Evolutionary conservation across 2,329 filamentous ascomycete genomes (phyloP).

Genomic region (Ceratocystis ficicola): DNA sequence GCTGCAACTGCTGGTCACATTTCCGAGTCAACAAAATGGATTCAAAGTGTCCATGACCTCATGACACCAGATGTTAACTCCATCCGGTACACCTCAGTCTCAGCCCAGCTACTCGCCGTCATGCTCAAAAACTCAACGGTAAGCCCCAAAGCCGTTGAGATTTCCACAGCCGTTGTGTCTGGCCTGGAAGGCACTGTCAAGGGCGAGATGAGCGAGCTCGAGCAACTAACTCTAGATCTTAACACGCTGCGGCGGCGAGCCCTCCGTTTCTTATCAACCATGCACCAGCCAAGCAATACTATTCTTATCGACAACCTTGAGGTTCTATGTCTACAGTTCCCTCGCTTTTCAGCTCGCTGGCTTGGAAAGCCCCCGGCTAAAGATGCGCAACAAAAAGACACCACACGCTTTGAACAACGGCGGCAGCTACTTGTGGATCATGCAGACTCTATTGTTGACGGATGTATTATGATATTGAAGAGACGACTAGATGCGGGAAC

Average conservation of each 20-base stretch:
- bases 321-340: conserved; percentile 45
- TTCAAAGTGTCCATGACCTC: conserved; percentile 34
- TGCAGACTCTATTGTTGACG: conserved; percentile 48
- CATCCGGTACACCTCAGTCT: conserved; percentile 38
- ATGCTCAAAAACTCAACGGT: conserved; percentile 36
- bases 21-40: conserved; percentile 45
- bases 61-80: conserved; percentile 35
- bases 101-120: conserved; percentile 44
- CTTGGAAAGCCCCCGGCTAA: conserved; percentile 45
- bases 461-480: conserved; percentile 46
- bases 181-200: conserved; percentile 47
- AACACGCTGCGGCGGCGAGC: conserved; percentile 44
- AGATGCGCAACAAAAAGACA: conserved; percentile 43
- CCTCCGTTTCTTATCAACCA: conserved; percentile 34
- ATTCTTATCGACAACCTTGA: conserved; percentile 36
- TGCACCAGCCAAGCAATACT: conserved; percentile 19
- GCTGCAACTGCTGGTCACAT: conserved; percentile 36
- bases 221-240: conserved; percentile 47
- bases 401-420: conserved; percentile 50
- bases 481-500: conserved; percentile 37
- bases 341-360: conserved; percentile 50
- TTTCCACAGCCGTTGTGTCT: conserved; percentile 40
- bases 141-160: conserved; percentile 31
- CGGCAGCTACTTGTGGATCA: conserved; percentile 41
- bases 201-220: conserved; percentile 47